Evolutionary conservation across 192 early-diverging fungal genomes (phyloP).

Genomic region (Umbelopsis ramanniana): DNA sequence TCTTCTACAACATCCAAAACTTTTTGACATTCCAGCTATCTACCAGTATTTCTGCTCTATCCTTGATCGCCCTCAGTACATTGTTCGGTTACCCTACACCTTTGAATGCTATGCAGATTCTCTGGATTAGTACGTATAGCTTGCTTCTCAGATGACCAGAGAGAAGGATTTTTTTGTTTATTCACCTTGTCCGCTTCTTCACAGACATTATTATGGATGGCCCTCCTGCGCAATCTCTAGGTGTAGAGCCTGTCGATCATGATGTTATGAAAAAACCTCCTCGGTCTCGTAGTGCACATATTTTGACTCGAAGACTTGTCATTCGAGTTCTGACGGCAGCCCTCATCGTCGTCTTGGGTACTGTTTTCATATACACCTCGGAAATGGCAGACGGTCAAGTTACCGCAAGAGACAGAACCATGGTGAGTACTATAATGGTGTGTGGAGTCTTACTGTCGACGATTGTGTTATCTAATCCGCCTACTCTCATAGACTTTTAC

Average conservation of each 20-base stretch:
- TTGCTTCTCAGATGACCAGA: not conserved
- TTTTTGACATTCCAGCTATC: conserved; percentile 96
- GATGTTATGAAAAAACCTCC: conserved; percentile 90
- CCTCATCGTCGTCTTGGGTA: conserved; percentile 80
- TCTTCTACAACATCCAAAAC: conserved; percentile 97
- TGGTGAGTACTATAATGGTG: conserved; percentile 62
- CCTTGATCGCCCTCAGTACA: conserved; percentile 86
- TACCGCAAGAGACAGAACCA: conserved; percentile 81
- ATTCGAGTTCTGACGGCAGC: conserved; percentile 81
- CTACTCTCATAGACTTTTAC: conserved; percentile 82
- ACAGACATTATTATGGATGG: conserved; percentile 98
- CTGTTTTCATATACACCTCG: conserved; percentile 77
- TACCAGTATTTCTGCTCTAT: conserved; percentile 90
- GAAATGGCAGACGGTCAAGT: conserved; percentile 78
- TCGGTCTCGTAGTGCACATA: conserved; percentile 74
- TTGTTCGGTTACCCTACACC: conserved; percentile 88
- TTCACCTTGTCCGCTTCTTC: not conserved
- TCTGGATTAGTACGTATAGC: conserved; percentile 91
- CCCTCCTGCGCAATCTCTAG: conserved; percentile 95
- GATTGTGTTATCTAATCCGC: not conserved
- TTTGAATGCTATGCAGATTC: conserved; percentile 97
- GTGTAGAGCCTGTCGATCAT: conserved; percentile 93
- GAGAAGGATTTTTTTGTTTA: not conserved
- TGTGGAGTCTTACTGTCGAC: not conserved
- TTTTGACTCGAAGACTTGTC: conserved; percentile 76